Conservation (phyloP, 257 asterid genomes). For the Lavandula angustifolia region DNA sequence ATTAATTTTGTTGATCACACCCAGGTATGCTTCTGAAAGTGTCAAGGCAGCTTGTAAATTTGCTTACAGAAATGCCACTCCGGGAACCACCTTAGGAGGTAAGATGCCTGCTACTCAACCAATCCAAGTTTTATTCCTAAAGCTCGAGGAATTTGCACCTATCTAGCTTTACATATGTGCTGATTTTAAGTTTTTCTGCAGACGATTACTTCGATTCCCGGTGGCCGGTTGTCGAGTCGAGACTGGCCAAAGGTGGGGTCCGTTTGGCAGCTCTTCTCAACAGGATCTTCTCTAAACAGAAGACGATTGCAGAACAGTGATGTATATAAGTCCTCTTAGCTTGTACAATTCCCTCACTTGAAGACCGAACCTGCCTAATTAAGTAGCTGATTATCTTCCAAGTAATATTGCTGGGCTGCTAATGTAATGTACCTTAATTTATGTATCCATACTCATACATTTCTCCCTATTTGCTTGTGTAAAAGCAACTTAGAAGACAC, state of each 20-base stretch:
- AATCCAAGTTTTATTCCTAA: not conserved
- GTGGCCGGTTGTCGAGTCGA: constrained; percentile 77
- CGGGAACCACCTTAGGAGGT: constrained; percentile 92
- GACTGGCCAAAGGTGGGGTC: constrained; percentile 74
- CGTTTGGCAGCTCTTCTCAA: constrained; percentile 90
- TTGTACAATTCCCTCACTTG: constrained; percentile 41
- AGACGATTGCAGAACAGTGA: constrained; percentile 56
- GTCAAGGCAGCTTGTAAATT: constrained; percentile 68
- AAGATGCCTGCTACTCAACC: constrained; percentile 21
- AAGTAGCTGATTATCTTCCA: constrained; percentile 30
- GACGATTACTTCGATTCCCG: constrained; percentile 86
- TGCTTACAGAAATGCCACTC: constrained; percentile 95
- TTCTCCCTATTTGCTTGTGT: constrained; percentile 42
- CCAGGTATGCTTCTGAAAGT: constrained; percentile 96
- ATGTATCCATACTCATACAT: constrained; percentile 3
- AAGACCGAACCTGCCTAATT: constrained; percentile 29
- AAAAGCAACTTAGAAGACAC: constrained; percentile 34
- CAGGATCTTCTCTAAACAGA: constrained; percentile 47
- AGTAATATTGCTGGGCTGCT: constrained; percentile 37
- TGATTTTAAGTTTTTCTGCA: constrained; percentile 32
- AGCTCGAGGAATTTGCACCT: not conserved
- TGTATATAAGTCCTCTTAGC: constrained; percentile 25
- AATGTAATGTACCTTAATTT: constrained; percentile 22
- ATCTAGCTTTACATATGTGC: not conserved
- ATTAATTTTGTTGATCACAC: constrained; percentile 21